phyloP scores from a whole-genome alignment of 306 rosid species.

The Gleditsia sinensis region DNA sequence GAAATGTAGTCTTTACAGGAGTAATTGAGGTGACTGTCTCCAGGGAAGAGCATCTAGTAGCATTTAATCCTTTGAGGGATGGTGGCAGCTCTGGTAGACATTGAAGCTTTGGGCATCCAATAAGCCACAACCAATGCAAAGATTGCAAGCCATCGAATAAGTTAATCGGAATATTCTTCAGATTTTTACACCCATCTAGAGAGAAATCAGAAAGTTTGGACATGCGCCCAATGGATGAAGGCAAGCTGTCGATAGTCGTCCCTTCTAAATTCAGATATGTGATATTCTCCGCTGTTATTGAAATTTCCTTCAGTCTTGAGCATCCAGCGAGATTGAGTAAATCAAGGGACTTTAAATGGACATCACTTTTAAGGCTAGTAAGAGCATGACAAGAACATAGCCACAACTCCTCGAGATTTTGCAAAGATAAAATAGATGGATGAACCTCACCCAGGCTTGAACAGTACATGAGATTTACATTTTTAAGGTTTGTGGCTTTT shows the following conservation, averaged over 20 bases:
- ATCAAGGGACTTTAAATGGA: not conserved
- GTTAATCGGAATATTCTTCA: not conserved
- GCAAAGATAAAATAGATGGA: not conserved
- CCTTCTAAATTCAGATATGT: not conserved
- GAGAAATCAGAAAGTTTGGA: not conserved
- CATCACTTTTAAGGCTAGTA: not conserved
- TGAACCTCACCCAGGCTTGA: not conserved
- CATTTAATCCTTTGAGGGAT: not conserved
- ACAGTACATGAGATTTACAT: not conserved
- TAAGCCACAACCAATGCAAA: too few relatives aligned
- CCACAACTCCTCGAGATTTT: rapidly evolving
- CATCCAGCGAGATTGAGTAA: not conserved
- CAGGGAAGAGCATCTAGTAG: not conserved
- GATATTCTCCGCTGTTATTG: not conserved
- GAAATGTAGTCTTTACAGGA: not conserved
- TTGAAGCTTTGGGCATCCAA: not conserved
- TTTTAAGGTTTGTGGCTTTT: not conserved
- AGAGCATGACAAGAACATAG: not conserved
- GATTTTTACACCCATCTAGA: not conserved
- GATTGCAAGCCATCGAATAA: not conserved
- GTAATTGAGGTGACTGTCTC: not conserved
- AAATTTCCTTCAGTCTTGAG: not conserved
- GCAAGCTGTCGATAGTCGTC: not conserved
- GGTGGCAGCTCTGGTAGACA: not conserved
- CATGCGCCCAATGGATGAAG: not conserved